These are phyloP conservation scores for Geranomyces michiganensis DNA, from an alignment of 192 early-diverging fungal species.

Conservation along the genomic window DNA sequence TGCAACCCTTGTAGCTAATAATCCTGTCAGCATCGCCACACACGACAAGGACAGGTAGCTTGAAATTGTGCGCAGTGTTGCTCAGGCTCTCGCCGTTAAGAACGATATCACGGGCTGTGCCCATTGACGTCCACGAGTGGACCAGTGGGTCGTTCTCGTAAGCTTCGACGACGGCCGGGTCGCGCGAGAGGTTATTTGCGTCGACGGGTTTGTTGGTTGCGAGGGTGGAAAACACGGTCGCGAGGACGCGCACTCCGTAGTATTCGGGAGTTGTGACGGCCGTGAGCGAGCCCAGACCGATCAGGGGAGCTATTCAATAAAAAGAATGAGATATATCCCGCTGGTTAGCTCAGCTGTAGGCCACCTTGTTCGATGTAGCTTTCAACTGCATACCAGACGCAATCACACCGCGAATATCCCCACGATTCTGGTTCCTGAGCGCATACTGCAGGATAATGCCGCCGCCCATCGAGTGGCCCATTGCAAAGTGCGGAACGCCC, in stretches of 20 bases:
- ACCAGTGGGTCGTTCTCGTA: slow-evolving; percentile 62
- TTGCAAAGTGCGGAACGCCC: slow-evolving; percentile 55
- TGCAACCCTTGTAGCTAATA: slow-evolving; percentile 27
- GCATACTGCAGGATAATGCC: slow-evolving; percentile 32
- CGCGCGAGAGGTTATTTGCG: slow-evolving; percentile 46
- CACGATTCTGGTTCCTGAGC: slow-evolving; percentile 9
- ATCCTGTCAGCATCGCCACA: slow-evolving; percentile 58
- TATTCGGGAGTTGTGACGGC: slow-evolving; percentile 23
- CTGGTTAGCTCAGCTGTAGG: background rate
- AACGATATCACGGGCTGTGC: slow-evolving; percentile 53
- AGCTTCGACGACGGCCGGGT: slow-evolving; percentile 44
- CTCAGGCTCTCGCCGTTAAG: slow-evolving; percentile 47
- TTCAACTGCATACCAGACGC: slow-evolving; percentile 49
- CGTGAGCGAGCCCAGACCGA: slow-evolving; percentile 26
- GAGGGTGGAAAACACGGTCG: slow-evolving; percentile 49
- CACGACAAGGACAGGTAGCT: slow-evolving; percentile 53
- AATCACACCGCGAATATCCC: slow-evolving; percentile 51
- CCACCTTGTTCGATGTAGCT: background rate
- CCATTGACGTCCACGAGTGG: slow-evolving; percentile 51
- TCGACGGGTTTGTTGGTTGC: slow-evolving; percentile 46
- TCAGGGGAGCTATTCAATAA: slow-evolving; percentile 35
- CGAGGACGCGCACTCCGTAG: slow-evolving; percentile 37
- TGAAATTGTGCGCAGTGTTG: slow-evolving; percentile 41
- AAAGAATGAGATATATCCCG: background rate
- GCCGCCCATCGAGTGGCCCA: slow-evolving; percentile 52